phyloP scores from a whole-genome alignment of 176 grass and related monocot genomes.

The Musa troglodytarum region DNA sequence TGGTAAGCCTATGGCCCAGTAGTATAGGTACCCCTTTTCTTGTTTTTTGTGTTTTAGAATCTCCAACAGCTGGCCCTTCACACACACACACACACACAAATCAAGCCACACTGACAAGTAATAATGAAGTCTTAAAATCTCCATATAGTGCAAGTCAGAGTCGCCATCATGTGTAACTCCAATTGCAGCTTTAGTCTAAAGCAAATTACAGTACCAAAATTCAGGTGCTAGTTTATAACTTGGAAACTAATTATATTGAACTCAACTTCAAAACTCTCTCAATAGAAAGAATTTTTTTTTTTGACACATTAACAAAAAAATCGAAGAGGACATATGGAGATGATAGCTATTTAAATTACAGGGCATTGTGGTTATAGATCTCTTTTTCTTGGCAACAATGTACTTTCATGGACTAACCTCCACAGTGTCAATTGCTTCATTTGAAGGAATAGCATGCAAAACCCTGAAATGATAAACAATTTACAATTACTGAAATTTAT shows the following conservation, averaged over 20 bases:
- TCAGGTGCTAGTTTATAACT: not conserved
- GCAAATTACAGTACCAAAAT: not conserved
- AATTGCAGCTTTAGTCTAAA: not conserved
- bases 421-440: slow-evolving; percentile 71
- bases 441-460: slow-evolving; percentile 74
- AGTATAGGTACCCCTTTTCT: too few species aligned
- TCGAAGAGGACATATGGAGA: not conserved
- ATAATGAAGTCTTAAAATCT: too few species aligned
- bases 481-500: not conserved
- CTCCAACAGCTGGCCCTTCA: too few species aligned
- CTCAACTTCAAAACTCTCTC: not conserved
- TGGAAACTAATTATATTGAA: not conserved
- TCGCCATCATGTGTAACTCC: not conserved
- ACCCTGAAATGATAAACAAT: slow-evolving; percentile 44
- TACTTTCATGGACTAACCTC: slow-evolving; percentile 41
- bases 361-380: not conserved
- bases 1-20: too few species aligned
- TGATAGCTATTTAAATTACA: not conserved
- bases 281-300: not conserved
- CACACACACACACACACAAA: too few species aligned
- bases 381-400: not conserved
- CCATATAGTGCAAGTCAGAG: too few species aligned
- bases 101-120: too few species aligned
- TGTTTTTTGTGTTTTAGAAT: too few species aligned
- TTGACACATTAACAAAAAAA: not conserved